phyloP scores from a whole-genome alignment of 1,284 basidiomycete genomes.

The Chalciporus sp. region DNA sequence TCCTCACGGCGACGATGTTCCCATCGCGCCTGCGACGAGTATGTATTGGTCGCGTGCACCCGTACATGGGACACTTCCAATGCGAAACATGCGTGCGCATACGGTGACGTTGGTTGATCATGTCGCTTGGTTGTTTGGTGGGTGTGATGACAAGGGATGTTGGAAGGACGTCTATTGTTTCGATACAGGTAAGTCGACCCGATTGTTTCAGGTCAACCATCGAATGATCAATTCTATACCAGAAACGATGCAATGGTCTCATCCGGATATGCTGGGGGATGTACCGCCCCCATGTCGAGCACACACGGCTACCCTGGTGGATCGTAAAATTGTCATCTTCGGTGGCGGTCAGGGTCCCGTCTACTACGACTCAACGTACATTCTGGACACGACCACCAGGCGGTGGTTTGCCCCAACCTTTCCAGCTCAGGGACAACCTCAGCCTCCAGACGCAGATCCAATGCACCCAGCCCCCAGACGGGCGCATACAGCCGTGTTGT shows the following conservation, averaged over 20 bases:
- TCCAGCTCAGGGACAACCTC: constrained; percentile 18
- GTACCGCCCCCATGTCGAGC: constrained; percentile 83
- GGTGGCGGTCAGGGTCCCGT: constrained; percentile 83
- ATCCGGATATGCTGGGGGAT: constrained; percentile 74
- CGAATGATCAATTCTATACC: background rate
- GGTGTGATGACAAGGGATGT: constrained; percentile 80
- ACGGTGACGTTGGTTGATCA: constrained; percentile 83
- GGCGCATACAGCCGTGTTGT: constrained; percentile 84
- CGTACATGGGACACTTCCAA: constrained; percentile 75
- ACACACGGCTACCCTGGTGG: constrained; percentile 86
- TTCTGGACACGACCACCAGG: constrained; percentile 78
- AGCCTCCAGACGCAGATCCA: constrained; percentile 12
- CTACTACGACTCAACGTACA: constrained; percentile 78
- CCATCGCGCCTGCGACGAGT: constrained; percentile 54
- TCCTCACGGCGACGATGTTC: constrained; percentile 57
- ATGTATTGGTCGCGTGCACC: constrained; percentile 91
- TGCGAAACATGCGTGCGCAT: constrained; percentile 80
- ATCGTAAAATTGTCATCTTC: constrained; percentile 79
- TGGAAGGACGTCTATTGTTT: constrained; percentile 84
- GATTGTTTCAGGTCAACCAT: background rate
- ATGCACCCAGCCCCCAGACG: constrained; percentile 70
- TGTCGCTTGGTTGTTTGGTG: constrained; percentile 86
- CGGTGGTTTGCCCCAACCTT: constrained; percentile 64
- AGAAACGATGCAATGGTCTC: constrained; percentile 92
- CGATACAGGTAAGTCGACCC: constrained; percentile 66